A percentile compares a stretch with the other conserved stretches of the same genome.
These are phyloP conservation scores for Linnemannia hyalina DNA, from an alignment of 192 early-diverging fungal species.

Conservation along the genomic window DNA sequence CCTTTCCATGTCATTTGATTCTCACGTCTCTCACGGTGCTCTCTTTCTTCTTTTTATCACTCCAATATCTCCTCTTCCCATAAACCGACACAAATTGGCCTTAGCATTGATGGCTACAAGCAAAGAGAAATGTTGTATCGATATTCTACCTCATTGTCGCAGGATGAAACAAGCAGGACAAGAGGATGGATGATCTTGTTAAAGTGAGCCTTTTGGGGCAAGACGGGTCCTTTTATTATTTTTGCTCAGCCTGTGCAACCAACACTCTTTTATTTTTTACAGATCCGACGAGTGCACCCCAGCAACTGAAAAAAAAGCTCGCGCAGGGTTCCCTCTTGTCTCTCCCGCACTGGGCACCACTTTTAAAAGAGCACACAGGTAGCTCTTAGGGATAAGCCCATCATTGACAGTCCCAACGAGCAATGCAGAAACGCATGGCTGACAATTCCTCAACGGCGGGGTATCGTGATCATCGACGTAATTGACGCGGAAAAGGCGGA, in stretches of 20 bases:
- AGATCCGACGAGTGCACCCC: background rate
- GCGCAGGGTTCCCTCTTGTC: background rate
- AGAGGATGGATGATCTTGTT: background rate
- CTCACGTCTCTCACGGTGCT: background rate
- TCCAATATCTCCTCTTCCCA: no score
- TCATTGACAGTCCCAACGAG: background rate
- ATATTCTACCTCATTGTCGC: background rate
- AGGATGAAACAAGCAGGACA: background rate
- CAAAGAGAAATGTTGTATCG: background rate
- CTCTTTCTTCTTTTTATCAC: background rate
- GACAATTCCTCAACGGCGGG: background rate
- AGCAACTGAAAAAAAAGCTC: background rate
- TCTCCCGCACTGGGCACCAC: background rate
- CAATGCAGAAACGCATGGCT: background rate
- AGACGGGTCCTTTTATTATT: background rate
- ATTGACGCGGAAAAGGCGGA: background rate
- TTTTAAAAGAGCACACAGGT: background rate
- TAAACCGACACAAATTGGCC: no score
- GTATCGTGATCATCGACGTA: background rate
- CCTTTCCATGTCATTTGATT: background rate
- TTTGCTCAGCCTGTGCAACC: background rate
- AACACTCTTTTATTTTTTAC: background rate
- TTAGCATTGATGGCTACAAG: background rate
- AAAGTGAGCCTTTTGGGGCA: background rate
- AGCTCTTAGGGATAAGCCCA: background rate